Percentiles rank a stretch among this genome's conserved stretches.
Evolutionary conservation across 495 filamentous ascomycete genomes (phyloP).

Genomic region (Cercophora newfieldiana): DNA sequence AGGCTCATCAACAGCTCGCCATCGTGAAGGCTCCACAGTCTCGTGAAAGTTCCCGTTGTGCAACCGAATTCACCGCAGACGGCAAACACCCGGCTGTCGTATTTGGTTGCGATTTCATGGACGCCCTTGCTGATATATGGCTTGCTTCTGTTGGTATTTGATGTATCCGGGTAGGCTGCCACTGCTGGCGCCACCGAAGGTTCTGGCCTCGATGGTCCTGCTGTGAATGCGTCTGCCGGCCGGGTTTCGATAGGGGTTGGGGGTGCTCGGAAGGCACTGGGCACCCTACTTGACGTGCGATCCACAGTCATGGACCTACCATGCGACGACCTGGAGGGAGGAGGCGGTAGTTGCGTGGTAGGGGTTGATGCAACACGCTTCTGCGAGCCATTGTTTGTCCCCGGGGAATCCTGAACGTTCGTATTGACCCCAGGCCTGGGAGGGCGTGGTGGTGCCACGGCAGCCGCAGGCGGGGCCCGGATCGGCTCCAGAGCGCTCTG

Average conservation of each 20-base stretch:
- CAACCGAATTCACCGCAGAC: constrained; percentile 86
- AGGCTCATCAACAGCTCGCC: constrained; percentile 80
- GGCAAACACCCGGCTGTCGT: constrained; percentile 79
- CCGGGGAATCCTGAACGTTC: constrained; percentile 31
- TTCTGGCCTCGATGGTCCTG: constrained; percentile 23
- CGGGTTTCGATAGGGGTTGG: constrained; percentile 31
- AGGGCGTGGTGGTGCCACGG: constrained; percentile 48
- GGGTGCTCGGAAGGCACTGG: constrained; percentile 37
- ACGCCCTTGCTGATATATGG: constrained; percentile 70
- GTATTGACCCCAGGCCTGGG: constrained; percentile 43
- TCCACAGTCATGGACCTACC: constrained; percentile 55
- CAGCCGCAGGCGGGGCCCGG: constrained; percentile 22
- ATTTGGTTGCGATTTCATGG: constrained; percentile 77
- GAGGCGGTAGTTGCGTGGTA: constrained; percentile 42
- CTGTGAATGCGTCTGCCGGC: constrained; percentile 29
- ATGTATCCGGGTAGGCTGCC: constrained; percentile 74
- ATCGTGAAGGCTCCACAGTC: constrained; percentile 81
- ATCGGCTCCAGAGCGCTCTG: constrained; percentile 35
- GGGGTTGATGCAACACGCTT: constrained; percentile 55
- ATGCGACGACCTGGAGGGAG: constrained; percentile 42
- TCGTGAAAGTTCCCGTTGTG: constrained; percentile 78
- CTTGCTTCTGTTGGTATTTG: constrained; percentile 78
- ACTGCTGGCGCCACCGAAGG: constrained; percentile 21
- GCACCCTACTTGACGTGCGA: constrained; percentile 35
- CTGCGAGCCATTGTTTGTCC: constrained; percentile 29